A percentile compares a stretch with the other conserved stretches of the same genome.
Evolutionary conservation across 2,329 filamentous ascomycete species (phyloP).

Genomic region (Metarhizium anisopliae): DNA sequence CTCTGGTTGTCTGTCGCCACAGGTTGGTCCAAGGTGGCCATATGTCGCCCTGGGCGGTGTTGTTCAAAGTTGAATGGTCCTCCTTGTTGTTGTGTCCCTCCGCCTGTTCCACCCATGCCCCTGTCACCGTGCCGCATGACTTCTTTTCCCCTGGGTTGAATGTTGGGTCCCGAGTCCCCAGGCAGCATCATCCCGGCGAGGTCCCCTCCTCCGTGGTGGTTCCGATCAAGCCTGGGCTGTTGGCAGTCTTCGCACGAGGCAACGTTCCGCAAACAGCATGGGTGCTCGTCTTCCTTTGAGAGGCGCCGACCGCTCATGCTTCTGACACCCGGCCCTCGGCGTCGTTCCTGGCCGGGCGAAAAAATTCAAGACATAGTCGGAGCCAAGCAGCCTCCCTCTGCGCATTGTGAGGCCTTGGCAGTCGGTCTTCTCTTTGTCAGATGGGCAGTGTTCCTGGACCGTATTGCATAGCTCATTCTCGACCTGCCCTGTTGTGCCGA

Average conservation of each 20-base stretch:
- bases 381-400: not conserved
- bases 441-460: constrained; percentile 5
- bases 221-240: not conserved
- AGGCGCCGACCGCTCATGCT: not conserved
- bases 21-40: not conserved
- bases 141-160: not conserved
- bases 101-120: not conserved
- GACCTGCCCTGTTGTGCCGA: not conserved
- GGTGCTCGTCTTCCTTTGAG: not conserved
- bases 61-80: not conserved
- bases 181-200: not conserved
- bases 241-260: not conserved
- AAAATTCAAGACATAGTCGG: not conserved
- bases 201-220: not conserved
- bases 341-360: not conserved
- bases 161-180: not conserved
- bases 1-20: no score
- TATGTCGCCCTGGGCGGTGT: not conserved
- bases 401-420: not conserved
- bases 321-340: not conserved
- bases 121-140: not conserved
- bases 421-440: not conserved
- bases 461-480: not conserved
- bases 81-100: not conserved
- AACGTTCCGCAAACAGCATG: not conserved